Evolutionary conservation across 768 basidiomycete species (phyloP).

Genomic region (Leccinum fibrillosum): DNA sequence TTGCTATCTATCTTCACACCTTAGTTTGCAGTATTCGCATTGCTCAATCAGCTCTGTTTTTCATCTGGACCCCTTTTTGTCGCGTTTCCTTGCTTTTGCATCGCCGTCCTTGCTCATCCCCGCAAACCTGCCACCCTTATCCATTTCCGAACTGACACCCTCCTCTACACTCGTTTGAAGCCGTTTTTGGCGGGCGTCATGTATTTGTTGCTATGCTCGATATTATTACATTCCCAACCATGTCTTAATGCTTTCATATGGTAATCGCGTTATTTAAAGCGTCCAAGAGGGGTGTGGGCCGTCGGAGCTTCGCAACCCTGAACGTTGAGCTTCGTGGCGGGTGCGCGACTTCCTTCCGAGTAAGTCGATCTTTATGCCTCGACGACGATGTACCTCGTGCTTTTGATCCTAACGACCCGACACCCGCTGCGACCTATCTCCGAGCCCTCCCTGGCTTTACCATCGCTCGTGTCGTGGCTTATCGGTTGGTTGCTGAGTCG

Average conservation of each 20-base stretch:
- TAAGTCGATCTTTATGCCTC: slow-evolving; percentile 15
- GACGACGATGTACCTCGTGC: neutral
- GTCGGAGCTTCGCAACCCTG: slow-evolving; percentile 4
- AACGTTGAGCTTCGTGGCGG: slow-evolving; percentile 10
- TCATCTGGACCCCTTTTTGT: slow-evolving; percentile 22
- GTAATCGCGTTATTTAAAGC: slow-evolving; percentile 30
- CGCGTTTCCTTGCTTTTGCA: slow-evolving; percentile 21
- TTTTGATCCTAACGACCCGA: slow-evolving; percentile 4
- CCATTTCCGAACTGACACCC: slow-evolving; percentile 24
- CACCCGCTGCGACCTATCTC: slow-evolving; percentile 8
- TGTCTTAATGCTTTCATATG: slow-evolving; percentile 37
- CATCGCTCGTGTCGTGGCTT: slow-evolving; percentile 9
- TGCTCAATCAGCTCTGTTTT: slow-evolving; percentile 19
- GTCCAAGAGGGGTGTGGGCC: slow-evolving; percentile 7
- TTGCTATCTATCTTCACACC: slow-evolving; percentile 27
- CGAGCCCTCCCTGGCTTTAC: slow-evolving; percentile 5
- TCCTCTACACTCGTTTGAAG: slow-evolving; percentile 28
- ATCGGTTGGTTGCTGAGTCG: slow-evolving; percentile 1
- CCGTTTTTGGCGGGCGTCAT: slow-evolving; percentile 27
- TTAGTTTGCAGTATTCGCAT: slow-evolving; percentile 25
- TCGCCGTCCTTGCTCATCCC: slow-evolving; percentile 21
- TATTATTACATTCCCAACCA: slow-evolving; percentile 29
- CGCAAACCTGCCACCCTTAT: slow-evolving; percentile 15
- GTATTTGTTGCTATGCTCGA: slow-evolving; percentile 35
- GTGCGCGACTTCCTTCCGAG: neutral